Percentiles rank a stretch among this genome's conserved stretches.
Evolutionary conservation across 1,139 yeast genomes (phyloP).

Genomic region (Magnusiomyces tetraspermus): DNA sequence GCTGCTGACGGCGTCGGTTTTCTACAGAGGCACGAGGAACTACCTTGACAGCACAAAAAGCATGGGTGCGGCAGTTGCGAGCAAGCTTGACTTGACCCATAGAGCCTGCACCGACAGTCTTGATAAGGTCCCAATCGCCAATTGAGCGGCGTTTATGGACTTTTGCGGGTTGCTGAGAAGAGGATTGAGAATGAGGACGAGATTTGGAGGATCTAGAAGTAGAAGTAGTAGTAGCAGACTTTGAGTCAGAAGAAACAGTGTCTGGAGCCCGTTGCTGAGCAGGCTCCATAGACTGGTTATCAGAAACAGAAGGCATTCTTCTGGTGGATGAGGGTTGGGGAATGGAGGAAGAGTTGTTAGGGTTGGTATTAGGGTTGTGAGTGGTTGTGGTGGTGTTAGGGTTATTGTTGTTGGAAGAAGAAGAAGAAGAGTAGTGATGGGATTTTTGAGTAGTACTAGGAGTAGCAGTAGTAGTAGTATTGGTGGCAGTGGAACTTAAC

Average conservation of each 20-base stretch:
- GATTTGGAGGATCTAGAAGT: background rate
- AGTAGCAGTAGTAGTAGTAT: background rate
- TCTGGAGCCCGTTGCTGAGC: background rate
- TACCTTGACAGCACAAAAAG: conserved; percentile 56
- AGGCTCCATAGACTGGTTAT: background rate
- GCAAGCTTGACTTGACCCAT: conserved; percentile 99
- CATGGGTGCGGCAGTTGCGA: conserved; percentile 69
- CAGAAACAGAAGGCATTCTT: background rate
- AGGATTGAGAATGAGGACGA: background rate
- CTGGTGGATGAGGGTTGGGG: too few species aligned
- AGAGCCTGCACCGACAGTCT: conserved; percentile 95
- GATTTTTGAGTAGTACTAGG: background rate
- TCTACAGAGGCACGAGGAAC: conserved; percentile 60
- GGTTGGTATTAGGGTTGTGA: background rate
- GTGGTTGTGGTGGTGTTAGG: background rate
- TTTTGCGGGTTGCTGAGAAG: conserved; percentile 6
- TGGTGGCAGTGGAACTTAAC: background rate
- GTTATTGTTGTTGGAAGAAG: background rate
- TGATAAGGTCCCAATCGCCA: conserved; percentile 95
- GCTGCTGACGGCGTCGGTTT: conserved; percentile 27
- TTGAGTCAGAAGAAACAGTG: background rate
- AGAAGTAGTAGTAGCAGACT: background rate
- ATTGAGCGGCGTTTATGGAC: conserved; percentile 58
- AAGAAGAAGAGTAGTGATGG: background rate
- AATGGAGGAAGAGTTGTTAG: background rate